Conservation (phyloP, 768 basidiomycete species). For the Sarcomyxa edulis region DNA sequence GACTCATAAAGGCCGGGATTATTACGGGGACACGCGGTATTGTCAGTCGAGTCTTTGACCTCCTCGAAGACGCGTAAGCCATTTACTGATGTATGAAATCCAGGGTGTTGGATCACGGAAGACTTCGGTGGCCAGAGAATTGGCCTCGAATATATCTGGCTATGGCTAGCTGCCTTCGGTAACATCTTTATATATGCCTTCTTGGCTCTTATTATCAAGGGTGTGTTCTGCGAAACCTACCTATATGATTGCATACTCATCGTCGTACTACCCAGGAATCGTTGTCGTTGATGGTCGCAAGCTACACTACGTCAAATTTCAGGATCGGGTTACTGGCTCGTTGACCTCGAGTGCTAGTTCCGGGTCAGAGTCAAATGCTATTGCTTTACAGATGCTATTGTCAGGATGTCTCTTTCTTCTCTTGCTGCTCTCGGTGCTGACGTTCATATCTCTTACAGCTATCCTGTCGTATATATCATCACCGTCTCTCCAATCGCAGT, state of each 20-base stretch:
- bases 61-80: background rate
- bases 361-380: slow-evolving; percentile 3
- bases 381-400: slow-evolving; percentile 35
- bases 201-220: slow-evolving; percentile 28
- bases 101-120: slow-evolving; percentile 41
- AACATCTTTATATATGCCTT: slow-evolving; percentile 33
- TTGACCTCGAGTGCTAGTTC: background rate
- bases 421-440: background rate
- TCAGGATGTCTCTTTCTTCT: slow-evolving; percentile 15
- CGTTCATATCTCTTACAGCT: slow-evolving; percentile 14
- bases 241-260: slow-evolving; percentile 1
- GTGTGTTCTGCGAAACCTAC: slow-evolving; percentile 6
- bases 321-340: background rate
- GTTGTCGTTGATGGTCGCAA: slow-evolving; percentile 1
- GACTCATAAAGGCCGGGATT: slow-evolving; percentile 23
- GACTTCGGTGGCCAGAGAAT: slow-evolving; percentile 27
- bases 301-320: background rate
- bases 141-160: slow-evolving; percentile 36
- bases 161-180: slow-evolving; percentile 34
- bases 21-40: slow-evolving; percentile 30
- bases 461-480: slow-evolving; percentile 21
- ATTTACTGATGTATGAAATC: background rate
- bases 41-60: slow-evolving; percentile 16
- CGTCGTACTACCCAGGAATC: too few relatives aligned
- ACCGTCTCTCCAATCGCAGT: slow-evolving; percentile 30